Conservation (phyloP, 139 green algal species). For the Pseudopediastrum boryanum region DNA sequence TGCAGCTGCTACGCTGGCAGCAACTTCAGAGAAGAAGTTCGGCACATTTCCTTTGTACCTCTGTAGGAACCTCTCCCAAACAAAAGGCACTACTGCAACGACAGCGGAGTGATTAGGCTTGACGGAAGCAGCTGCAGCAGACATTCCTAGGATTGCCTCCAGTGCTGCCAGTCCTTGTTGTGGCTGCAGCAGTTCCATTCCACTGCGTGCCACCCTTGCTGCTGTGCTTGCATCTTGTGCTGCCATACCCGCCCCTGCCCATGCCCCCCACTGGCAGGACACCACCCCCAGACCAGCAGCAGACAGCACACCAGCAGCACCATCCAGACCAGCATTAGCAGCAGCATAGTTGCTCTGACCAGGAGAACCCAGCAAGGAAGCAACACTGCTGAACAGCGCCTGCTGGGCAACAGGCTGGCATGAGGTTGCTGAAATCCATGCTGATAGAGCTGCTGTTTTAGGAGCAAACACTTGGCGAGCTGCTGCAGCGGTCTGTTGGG, state of each 20-base stretch:
- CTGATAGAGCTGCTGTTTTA: constrained; percentile 47
- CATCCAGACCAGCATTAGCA: constrained; percentile 71
- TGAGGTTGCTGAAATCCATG: background rate
- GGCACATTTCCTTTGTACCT: background rate
- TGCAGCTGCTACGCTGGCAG: background rate
- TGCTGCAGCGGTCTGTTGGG: constrained; percentile 44
- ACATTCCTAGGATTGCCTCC: constrained; percentile 13
- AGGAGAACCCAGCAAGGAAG: constrained; percentile 67
- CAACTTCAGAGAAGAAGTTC: background rate
- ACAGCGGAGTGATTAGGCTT: background rate
- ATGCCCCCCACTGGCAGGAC: constrained; percentile 83
- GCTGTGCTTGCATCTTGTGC: constrained; percentile 44
- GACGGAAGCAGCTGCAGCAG: background rate
- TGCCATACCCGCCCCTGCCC: constrained; percentile 68
- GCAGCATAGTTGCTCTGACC: constrained; percentile 77
- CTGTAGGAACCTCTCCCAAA: constrained; percentile 42
- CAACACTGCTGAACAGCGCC: constrained; percentile 72
- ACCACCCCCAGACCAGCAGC: constrained; percentile 47
- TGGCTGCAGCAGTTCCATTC: constrained; percentile 61
- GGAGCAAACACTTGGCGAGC: constrained; percentile 50
- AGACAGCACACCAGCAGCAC: constrained; percentile 1
- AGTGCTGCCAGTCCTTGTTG: constrained; percentile 54
- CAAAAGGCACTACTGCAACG: constrained; percentile 41
- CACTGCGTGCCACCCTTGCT: constrained; percentile 57
- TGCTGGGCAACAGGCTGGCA: constrained; percentile 40